Percentiles rank a stretch among this genome's conserved stretches.
Evolutionary conservation across 345 rosid species (phyloP).

Genomic region (Cardamine chenopodiifolia): DNA sequence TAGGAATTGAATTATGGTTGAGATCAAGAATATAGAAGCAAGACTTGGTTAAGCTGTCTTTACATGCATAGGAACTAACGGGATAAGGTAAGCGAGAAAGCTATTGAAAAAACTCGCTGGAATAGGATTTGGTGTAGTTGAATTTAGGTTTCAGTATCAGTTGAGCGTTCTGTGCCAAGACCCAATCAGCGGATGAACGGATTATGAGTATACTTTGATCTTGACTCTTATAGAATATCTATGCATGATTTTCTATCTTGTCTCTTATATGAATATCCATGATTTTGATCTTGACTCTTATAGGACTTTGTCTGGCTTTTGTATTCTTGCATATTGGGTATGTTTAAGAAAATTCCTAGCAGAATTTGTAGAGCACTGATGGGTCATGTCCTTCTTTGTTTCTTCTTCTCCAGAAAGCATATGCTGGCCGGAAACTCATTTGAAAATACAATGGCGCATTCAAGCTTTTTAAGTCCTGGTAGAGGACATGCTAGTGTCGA

Average conservation of each 20-base stretch:
- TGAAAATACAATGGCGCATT: conserved; percentile 53
- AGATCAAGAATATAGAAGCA: neutral
- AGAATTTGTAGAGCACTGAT: conserved; percentile 39
- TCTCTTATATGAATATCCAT: too few species aligned
- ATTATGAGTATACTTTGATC: conserved; percentile 15
- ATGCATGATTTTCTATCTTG: neutral
- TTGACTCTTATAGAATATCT: neutral
- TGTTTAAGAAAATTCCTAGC: conserved; percentile 26
- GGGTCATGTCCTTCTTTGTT: conserved; percentile 39
- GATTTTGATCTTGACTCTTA: conserved; percentile 13
- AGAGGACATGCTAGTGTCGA: conserved; percentile 55
- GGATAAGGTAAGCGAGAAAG: neutral
- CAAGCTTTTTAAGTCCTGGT: conserved; percentile 48
- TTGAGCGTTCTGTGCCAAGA: conserved; percentile 21
- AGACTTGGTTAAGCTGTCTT: conserved; percentile 11
- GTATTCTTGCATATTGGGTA: neutral
- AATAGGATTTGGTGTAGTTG: too few species aligned
- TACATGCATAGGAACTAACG: conserved; percentile 22
- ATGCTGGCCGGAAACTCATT: conserved; percentile 53
- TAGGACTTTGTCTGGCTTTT: conserved; percentile 12
- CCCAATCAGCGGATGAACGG: neutral
- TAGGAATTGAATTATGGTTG: neutral
- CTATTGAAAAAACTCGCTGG: too few species aligned
- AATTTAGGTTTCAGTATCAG: neutral
- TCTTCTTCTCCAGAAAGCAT: conserved; percentile 63